These are phyloP conservation scores for Agrostemma githago DNA, from an alignment of 148 eudicot genomes.

Conservation along the genomic window DNA sequence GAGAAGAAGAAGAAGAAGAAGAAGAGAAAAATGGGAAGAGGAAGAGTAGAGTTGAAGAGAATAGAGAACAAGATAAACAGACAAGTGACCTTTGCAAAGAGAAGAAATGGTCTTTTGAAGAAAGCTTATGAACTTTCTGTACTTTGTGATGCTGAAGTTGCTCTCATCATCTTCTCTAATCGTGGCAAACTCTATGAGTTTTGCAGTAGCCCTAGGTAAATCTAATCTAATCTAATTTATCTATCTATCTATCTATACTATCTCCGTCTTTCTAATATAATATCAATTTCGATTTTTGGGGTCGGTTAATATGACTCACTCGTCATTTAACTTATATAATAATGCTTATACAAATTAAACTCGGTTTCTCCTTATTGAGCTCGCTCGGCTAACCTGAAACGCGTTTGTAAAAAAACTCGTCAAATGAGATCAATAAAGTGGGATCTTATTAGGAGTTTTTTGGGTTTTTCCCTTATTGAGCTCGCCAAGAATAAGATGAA, in stretches of 20 bases:
- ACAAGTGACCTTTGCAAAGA: constrained; percentile 59
- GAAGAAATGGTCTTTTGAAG: constrained; percentile 59
- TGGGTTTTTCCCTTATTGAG: too few relatives aligned
- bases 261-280: too few relatives aligned
- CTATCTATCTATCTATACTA: too few relatives aligned
- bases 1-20: background rate
- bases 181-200: constrained; percentile 56
- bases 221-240: background rate
- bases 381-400: too few relatives aligned
- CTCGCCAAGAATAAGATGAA: too few relatives aligned
- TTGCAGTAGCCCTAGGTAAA: constrained; percentile 55
- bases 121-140: constrained; percentile 62
- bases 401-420: too few relatives aligned
- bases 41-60: constrained; percentile 58
- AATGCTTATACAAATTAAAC: too few relatives aligned
- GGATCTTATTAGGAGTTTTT: too few relatives aligned
- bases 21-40: constrained; percentile 43
- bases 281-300: background rate
- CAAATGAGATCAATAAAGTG: too few relatives aligned
- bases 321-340: too few relatives aligned
- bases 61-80: constrained; percentile 64
- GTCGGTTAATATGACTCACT: constrained; percentile 1
- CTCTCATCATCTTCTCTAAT: constrained; percentile 64
- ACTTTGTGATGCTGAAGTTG: constrained; percentile 61
- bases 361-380: too few relatives aligned